Evolutionary conservation across 2,329 filamentous ascomycete genomes (phyloP), one percentile per base, ranked within the genome.

Genomic region (Trichoderma arundinaceum): DNA sequence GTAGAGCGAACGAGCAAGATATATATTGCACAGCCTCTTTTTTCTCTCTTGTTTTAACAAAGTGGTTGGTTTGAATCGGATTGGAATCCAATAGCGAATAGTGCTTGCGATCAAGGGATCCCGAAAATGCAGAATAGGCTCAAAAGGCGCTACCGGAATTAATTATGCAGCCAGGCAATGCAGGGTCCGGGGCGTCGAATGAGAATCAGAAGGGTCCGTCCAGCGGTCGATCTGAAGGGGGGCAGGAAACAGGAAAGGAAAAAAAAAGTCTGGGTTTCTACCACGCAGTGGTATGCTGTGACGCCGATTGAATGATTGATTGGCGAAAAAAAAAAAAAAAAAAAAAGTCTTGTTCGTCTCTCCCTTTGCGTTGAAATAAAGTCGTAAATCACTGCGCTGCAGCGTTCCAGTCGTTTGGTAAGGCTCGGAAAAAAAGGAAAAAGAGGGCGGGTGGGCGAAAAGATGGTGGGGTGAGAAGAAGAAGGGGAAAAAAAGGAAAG

Each of bases 141-240:
- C n/a, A 33, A 49, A 48, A 39, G 39, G 48, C 58, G 46, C 39
- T 38, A 59, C 28, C 56, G 43, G 44, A 41, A 44, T 52, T 17
- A 43, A 44, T 35, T 13, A 54, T 54, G 59, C 59, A 48, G 60
- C 51, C 51, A 41, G 41, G 32, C 13, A 38, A 41, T 56, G 60
- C 49, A 54, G 60, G 48, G 44, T 53, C 59, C 49, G 17, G 53
- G 33, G 38, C 35, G 59, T 54, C 51, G 51, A 56, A 39, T 28
- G 52, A 32, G 22, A 35, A 39, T 56, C 60, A 56, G 61, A 57
- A 48, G 32, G 43, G 53, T 52, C 64, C 64, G 64, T 51, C 64
- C 64, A 38, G 64, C 64, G 64, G 64, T 66, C 64, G 57, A 62
- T 66, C 57, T 54, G 49, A 54, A 63, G 59, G 49, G 49, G 38